Conservation (phyloP, 192 early-diverging fungal species). For the Diversispora epigaea region DNA sequence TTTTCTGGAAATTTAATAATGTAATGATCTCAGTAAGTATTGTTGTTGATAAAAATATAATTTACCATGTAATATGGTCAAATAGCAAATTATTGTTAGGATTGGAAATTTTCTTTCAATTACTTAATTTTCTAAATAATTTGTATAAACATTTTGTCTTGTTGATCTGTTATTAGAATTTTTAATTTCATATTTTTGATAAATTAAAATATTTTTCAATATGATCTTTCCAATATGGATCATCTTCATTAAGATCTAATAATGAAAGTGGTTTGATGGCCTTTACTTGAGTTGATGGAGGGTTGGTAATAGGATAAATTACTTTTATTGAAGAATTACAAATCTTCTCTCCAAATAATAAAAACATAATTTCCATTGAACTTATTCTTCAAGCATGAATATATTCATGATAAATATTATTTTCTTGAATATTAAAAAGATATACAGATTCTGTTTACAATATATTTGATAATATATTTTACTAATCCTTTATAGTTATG, state of each 20-base stretch:
- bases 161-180: background rate
- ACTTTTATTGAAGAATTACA: background rate
- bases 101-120: background rate
- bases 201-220: slow-evolving; percentile 13
- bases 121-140: background rate
- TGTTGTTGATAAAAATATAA: slow-evolving; percentile 14
- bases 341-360: background rate
- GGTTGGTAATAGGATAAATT: background rate
- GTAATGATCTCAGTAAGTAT: background rate
- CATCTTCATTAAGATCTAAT: background rate
- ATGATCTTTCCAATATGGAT: slow-evolving; percentile 3
- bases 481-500: background rate
- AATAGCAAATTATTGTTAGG: background rate
- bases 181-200: background rate
- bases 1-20: background rate
- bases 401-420: background rate
- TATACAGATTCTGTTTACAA: background rate
- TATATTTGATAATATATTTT: slow-evolving; percentile 5
- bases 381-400: background rate
- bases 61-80: background rate
- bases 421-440: background rate
- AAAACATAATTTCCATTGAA: slow-evolving; percentile 11
- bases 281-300: background rate
- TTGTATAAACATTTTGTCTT: background rate
- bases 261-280: background rate